A percentile compares a stretch with the other conserved stretches of the same genome.
These are phyloP conservation scores for Ascochyta clinopodiicola DNA, from an alignment of 2,329 filamentous ascomycete genomes.

Conservation along the genomic window DNA sequence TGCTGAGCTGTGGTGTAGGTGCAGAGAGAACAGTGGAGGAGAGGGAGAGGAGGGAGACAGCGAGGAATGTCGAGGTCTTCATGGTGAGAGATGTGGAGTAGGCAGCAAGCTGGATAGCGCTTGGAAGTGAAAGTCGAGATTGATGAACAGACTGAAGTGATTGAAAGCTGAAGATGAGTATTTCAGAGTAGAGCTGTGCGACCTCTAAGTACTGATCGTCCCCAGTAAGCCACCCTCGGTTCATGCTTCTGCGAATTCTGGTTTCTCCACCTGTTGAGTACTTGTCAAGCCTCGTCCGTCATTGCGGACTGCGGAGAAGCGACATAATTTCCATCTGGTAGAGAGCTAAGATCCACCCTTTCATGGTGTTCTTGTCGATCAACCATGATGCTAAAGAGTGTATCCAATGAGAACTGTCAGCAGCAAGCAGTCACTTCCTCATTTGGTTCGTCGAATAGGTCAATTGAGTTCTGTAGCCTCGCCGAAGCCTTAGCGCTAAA, in stretches of 20 bases:
- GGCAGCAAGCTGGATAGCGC: background rate
- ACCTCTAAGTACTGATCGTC: slow-evolving; percentile 1
- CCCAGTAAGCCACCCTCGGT: background rate
- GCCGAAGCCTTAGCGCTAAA: background rate
- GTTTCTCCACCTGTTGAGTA: background rate
- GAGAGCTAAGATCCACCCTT: background rate
- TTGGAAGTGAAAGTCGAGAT: background rate
- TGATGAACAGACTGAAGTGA: background rate
- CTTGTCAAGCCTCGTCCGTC: slow-evolving; percentile 1
- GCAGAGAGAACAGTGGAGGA: slow-evolving; percentile 25
- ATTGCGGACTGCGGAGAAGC: background rate
- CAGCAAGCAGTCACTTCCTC: background rate
- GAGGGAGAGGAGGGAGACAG: slow-evolving; percentile 23
- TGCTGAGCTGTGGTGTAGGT: slow-evolving; percentile 20
- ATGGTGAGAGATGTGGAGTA: background rate
- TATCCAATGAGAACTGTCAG: background rate
- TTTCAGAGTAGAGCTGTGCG: background rate
- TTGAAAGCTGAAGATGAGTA: background rate
- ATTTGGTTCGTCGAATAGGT: background rate
- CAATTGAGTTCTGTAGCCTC: slow-evolving; percentile 4
- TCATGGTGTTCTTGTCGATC: slow-evolving; percentile 10
- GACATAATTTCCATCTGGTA: background rate
- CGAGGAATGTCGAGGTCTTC: slow-evolving; percentile 16
- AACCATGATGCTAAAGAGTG: background rate
- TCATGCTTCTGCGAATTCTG: background rate